phyloP scores from a whole-genome alignment of 352 stramenopile species.

The Pythium volutum region DNA sequence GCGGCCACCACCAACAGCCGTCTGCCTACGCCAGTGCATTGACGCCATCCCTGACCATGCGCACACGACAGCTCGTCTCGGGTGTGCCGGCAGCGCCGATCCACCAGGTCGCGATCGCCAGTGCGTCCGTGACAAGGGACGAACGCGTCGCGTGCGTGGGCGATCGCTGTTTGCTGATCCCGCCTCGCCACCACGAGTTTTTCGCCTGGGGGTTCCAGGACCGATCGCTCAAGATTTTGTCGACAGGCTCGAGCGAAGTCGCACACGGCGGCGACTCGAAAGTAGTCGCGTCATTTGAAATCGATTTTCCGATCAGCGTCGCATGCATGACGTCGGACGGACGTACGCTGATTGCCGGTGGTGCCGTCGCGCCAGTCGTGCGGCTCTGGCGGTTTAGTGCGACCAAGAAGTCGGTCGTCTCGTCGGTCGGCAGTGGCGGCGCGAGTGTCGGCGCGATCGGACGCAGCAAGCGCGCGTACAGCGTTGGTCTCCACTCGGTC shows the following conservation, averaged over 20 bases:
- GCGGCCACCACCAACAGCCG: conserved; percentile 22
- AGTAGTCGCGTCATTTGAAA: conserved; percentile 53
- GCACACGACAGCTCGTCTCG: conserved; percentile 30
- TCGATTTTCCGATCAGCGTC: conserved; percentile 51
- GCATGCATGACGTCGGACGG: conserved; percentile 61
- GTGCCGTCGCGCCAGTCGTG: conserved; percentile 38
- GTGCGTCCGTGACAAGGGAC: conserved; percentile 44
- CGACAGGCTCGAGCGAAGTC: conserved; percentile 37
- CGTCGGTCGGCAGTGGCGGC: neutral
- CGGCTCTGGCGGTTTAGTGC: conserved; percentile 51
- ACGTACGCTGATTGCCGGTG: conserved; percentile 53
- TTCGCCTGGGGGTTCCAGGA: conserved; percentile 72
- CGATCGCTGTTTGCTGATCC: conserved; percentile 54
- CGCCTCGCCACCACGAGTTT: conserved; percentile 60
- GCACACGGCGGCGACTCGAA: conserved; percentile 53
- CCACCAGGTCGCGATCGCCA: conserved; percentile 44
- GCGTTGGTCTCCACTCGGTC: conserved; percentile 26
- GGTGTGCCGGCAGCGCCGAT: conserved; percentile 32
- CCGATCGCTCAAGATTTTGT: conserved; percentile 56
- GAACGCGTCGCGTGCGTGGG: conserved; percentile 43
- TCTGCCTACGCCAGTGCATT: neutral
- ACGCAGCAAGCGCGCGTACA: conserved; percentile 32
- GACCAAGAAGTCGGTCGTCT: conserved; percentile 19
- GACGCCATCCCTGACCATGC: conserved; percentile 10
- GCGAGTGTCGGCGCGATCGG: neutral